Conservation (phyloP, 495 filamentous ascomycete genomes). For the Aspergillus panamensis region DNA sequence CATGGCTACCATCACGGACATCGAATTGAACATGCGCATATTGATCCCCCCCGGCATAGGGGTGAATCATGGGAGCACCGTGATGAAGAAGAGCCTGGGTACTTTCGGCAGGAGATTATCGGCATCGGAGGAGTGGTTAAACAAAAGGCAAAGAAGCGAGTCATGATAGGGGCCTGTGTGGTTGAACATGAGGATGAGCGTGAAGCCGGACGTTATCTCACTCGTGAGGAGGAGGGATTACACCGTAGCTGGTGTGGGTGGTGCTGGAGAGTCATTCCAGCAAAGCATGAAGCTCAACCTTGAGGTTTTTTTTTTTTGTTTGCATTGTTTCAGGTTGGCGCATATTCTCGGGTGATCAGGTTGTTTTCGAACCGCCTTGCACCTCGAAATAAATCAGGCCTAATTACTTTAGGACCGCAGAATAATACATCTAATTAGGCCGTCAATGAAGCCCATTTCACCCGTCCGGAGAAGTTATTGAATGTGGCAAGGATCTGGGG, state of each 20-base stretch:
- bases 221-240: constrained; percentile 51
- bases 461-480: too few species aligned
- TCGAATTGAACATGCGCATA: constrained; percentile 7
- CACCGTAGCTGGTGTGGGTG: constrained; percentile 54
- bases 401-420: too few species aligned
- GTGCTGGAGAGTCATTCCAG: constrained; percentile 44
- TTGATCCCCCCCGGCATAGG: constrained; percentile 8
- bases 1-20: constrained; percentile 13
- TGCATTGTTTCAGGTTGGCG: too few species aligned
- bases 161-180: constrained; percentile 75
- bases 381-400: too few species aligned
- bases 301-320: background rate
- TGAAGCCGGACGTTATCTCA: constrained; percentile 59
- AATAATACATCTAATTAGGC: too few species aligned
- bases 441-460: too few species aligned
- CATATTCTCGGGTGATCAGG: too few species aligned
- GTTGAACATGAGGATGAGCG: constrained; percentile 79
- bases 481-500: too few species aligned
- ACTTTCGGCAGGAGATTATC: constrained; percentile 79
- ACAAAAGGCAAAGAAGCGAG: constrained; percentile 71
- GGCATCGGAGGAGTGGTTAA: constrained; percentile 83
- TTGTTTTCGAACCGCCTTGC: too few species aligned
- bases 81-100: constrained; percentile 57
- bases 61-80: constrained; percentile 16
- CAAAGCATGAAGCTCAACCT: constrained; percentile 24